Base-by-base conservation (phyloP, 768 basidiomycete genomes). In the Leccinum truebloodii region DNA sequence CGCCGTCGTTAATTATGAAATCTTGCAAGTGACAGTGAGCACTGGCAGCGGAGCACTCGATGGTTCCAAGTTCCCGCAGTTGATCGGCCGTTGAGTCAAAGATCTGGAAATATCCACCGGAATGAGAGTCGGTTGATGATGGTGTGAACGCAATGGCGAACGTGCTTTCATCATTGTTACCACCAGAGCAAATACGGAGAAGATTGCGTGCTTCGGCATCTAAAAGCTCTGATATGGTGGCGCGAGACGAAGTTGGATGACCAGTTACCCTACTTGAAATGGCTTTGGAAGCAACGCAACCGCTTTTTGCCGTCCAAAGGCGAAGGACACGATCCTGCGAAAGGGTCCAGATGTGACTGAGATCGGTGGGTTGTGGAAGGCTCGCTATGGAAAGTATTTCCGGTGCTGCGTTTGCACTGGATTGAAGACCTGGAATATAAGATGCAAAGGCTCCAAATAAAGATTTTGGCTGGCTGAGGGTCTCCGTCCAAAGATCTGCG, bases 241-340 rank as follows among this genome's bases (percentile, higher is more conserved):
- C 68, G 57, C 64, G 68, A 35, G 74, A 67, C 14, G 75, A 65
- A n/a, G 68, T 35, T 75, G 71, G 18, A 62, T 71, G 55, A 75
- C 71, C 16, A 66, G 60, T 60, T 73, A 74, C 63, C 74, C 73
- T 59, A 32, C 70, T 69, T 12, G 83, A 78, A 49, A 90, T 74
- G 12, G 77, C 73, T 69, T 83, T 87, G 34, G 84, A 83, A 32
- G 86, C 82, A n/a, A 88, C 81, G 69, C 91, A 89, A 49, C 87
- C 87, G 57, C 85, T 79, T 71, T 88, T 84, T 30, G 87, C 81
- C 63, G 90, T 89, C 95, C 95, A 98, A 48, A 91, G 78, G 41
- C 94, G 83, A 46, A 98, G 79, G 35, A 87, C 88, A 57, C 90
- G 83, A 77, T 97, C 94, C 57, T 94, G 82, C 9, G 95, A 94